A percentile compares a stretch with the other conserved stretches of the same genome.
These are phyloP conservation scores for Pelargonium australe DNA, from an alignment of 441 rosid species.

Conservation along the genomic window DNA sequence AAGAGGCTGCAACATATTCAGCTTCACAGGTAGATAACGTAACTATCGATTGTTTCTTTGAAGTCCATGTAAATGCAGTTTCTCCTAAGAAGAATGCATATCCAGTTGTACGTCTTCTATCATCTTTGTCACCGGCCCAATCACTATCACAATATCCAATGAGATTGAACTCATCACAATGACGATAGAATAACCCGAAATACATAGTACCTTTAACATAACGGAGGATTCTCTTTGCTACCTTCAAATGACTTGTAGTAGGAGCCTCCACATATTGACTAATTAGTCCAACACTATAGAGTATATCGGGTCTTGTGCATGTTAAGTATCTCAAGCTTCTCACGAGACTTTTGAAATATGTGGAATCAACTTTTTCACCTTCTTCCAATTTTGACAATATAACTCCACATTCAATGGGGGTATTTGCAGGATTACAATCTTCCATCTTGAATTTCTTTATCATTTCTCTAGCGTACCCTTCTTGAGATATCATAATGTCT, in stretches of 20 bases:
- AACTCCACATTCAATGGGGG: background rate
- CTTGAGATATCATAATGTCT: background rate
- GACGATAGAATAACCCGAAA: background rate
- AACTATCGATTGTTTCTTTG: background rate
- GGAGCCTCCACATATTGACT: conserved; percentile 17
- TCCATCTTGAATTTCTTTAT: conserved; percentile 2
- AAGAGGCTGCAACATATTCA: conserved; percentile 4
- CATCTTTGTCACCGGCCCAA: background rate
- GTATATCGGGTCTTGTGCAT: conserved; percentile 15
- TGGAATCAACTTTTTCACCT: background rate
- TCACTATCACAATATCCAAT: conserved; percentile 9
- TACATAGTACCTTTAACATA: conserved; percentile 3
- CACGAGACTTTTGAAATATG: conserved; percentile 4
- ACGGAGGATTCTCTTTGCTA: conserved; percentile 5
- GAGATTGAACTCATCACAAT: background rate
- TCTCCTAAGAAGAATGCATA: background rate
- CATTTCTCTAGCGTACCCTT: background rate
- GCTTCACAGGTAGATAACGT: background rate
- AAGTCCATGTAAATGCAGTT: background rate
- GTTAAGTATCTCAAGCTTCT: conserved; percentile 13
- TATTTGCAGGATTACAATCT: background rate
- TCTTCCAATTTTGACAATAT: background rate
- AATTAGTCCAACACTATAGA: conserved; percentile 2
- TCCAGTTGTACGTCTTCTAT: background rate
- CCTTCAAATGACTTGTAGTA: background rate